phyloP scores from a whole-genome alignment of 805 yeast genomes.

The Saccharomycopsis sp. region DNA sequence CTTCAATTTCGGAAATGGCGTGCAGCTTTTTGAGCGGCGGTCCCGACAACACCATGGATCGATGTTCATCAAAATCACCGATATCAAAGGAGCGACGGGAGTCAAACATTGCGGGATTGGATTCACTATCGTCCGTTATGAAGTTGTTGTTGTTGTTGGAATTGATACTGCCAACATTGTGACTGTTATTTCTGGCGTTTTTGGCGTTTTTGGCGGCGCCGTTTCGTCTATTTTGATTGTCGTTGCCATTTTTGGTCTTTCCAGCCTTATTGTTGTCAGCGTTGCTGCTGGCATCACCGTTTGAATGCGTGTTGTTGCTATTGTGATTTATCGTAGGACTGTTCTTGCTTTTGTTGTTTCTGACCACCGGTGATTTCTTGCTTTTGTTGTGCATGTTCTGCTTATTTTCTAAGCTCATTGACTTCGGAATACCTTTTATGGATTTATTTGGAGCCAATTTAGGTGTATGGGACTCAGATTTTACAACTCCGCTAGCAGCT shows the following conservation, averaged over 20 bases:
- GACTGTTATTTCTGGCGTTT: not conserved
- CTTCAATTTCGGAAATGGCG: not conserved
- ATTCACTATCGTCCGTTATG: not conserved
- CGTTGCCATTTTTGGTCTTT: not conserved
- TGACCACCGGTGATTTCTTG: not conserved
- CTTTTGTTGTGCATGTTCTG: not conserved
- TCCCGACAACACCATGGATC: not conserved
- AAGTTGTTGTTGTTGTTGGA: not conserved
- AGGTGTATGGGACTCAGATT: not conserved
- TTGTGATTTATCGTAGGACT: not conserved
- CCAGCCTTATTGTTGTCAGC: not conserved
- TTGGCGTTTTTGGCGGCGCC: not conserved
- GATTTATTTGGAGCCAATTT: not conserved
- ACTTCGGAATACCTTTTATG: not conserved
- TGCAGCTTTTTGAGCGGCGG: not conserved
- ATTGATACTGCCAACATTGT: not conserved
- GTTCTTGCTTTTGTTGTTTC: not conserved
- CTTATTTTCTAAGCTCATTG: not conserved
- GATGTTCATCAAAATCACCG: not conserved
- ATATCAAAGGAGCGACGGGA: not conserved
- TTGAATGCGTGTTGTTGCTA: no score
- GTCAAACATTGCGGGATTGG: not conserved
- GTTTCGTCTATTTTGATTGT: not conserved
- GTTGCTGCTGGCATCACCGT: not conserved
- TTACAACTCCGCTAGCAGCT: not conserved